phyloP scores from a whole-genome alignment of 2,329 filamentous ascomycete genomes.

The Penicillium sp. region DNA sequence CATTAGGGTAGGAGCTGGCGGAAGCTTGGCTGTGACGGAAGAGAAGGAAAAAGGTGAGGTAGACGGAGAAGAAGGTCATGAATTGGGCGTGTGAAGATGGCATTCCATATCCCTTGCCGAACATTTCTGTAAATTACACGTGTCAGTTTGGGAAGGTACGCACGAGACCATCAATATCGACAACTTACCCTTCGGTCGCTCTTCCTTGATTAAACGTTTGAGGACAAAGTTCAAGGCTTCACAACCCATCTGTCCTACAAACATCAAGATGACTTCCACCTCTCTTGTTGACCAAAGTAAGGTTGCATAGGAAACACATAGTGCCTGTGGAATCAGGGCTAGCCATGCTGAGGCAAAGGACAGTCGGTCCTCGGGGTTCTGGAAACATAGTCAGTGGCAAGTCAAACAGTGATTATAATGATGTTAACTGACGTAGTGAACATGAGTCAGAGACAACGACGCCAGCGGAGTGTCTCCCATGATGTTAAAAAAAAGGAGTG shows the following conservation, averaged over 20 bases:
- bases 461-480: constrained; percentile 62
- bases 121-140: constrained; percentile 54
- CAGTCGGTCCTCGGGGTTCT: constrained; percentile 82
- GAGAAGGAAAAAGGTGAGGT: constrained; percentile 79
- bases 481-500: neutral
- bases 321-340: constrained; percentile 85
- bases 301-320: constrained; percentile 86
- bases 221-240: constrained; percentile 87
- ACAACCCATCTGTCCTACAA: constrained; percentile 85
- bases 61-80: constrained; percentile 85
- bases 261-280: constrained; percentile 84
- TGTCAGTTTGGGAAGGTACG: neutral
- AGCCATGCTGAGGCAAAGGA: constrained; percentile 92
- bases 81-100: constrained; percentile 95
- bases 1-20: constrained; percentile 44
- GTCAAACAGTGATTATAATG: neutral
- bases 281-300: constrained; percentile 90
- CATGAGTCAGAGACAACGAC: constrained; percentile 90
- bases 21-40: constrained; percentile 68
- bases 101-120: constrained; percentile 97
- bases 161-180: neutral
- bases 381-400: neutral
- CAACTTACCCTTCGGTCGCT: constrained; percentile 72
- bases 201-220: constrained; percentile 89
- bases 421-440: constrained; percentile 75